Percentiles rank a stretch among this genome's conserved stretches.
Conservation (phyloP, 176 grass and related monocot species). For the Hordeum vulgare region DNA sequence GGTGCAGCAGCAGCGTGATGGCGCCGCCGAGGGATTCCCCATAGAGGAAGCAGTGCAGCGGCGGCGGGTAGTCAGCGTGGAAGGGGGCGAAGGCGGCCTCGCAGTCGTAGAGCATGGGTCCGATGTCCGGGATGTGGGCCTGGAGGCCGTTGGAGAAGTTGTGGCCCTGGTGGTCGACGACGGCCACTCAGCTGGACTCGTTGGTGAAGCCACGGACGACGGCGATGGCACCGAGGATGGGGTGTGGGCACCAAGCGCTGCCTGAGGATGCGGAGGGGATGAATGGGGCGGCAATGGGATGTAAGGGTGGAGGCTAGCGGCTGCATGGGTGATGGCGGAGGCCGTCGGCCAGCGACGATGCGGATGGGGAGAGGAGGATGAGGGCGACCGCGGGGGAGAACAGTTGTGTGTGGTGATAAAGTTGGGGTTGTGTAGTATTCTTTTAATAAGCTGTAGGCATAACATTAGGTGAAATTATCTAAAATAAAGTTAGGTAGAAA, state of each 20-base stretch:
- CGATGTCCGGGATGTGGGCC: slow-evolving; percentile 62
- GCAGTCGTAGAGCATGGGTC: slow-evolving; percentile 65
- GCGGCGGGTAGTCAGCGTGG: slow-evolving; percentile 59
- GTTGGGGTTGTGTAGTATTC: too few species aligned
- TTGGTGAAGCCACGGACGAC: neutral
- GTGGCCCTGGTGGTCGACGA: slow-evolving; percentile 85
- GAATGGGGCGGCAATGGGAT: too few species aligned
- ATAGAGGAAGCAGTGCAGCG: slow-evolving; percentile 75
- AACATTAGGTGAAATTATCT: too few species aligned
- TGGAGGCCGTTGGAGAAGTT: slow-evolving; percentile 70
- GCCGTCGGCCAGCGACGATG: too few species aligned
- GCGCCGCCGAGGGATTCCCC: slow-evolving; percentile 56
- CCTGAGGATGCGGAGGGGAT: neutral
- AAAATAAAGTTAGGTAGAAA: too few species aligned
- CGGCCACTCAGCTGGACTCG: slow-evolving; percentile 42
- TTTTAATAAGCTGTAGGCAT: too few species aligned
- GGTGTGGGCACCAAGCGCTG: neutral
- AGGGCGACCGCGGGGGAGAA: too few species aligned
- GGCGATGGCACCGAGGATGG: neutral
- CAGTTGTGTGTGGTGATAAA: too few species aligned
- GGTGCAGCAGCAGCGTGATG: neutral
- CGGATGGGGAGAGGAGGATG: too few species aligned
- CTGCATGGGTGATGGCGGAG: too few species aligned
- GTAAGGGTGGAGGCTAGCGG: too few species aligned
- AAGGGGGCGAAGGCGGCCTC: slow-evolving; percentile 69